A percentile compares a stretch with the other conserved stretches of the same genome.
Evolutionary conservation across 2,329 filamentous ascomycete genomes (phyloP).

Genomic region (Pyrenophora graminea): DNA sequence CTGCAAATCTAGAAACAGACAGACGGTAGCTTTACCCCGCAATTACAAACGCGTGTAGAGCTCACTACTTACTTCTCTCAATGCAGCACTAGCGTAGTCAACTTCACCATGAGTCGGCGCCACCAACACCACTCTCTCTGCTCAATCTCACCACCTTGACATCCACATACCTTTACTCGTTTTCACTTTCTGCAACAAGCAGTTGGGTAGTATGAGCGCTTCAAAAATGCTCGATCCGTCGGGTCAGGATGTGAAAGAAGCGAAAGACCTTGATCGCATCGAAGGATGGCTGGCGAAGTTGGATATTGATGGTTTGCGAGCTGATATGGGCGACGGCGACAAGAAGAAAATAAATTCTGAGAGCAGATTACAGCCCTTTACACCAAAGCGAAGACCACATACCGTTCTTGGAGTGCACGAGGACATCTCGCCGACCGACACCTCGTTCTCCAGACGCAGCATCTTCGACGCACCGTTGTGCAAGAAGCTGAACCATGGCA

Average conservation of each 20-base stretch:
- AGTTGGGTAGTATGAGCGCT: no score
- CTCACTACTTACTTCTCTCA: neutral
- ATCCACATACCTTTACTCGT: neutral
- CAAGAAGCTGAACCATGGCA: neutral
- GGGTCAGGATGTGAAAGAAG: neutral
- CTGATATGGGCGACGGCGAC: neutral
- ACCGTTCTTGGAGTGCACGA: neutral
- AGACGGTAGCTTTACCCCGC: neutral
- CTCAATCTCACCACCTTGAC: slow-evolving; percentile 1
- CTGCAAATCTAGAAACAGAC: no score
- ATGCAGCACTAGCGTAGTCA: slow-evolving; percentile 5
- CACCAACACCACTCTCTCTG: neutral
- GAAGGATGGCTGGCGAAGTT: slow-evolving; percentile 7
- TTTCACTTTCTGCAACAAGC: neutral
- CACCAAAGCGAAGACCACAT: neutral
- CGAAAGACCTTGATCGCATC: neutral
- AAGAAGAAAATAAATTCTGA: no score
- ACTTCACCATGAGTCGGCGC: slow-evolving; percentile 9
- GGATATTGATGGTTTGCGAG: neutral
- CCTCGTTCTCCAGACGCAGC: slow-evolving; percentile 24
- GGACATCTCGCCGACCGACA: slow-evolving; percentile 31
- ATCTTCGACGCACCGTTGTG: slow-evolving; percentile 27
- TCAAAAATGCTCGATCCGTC: neutral
- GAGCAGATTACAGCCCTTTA: neutral
- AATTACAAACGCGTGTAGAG: neutral